Base-by-base conservation (phyloP, 106 monocot species). In the Allium cepa region DNA sequence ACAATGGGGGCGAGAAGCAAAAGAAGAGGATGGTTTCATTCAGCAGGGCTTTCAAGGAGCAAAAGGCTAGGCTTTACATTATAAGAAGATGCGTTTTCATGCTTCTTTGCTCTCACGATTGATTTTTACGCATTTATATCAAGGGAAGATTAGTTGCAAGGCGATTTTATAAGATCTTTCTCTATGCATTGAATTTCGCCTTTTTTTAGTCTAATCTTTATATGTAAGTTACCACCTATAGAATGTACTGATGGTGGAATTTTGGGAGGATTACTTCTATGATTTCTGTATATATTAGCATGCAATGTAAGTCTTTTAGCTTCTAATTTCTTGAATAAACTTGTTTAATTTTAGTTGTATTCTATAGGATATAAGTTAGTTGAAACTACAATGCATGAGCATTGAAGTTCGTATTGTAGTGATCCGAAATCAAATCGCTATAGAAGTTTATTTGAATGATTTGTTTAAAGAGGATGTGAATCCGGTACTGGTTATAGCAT, bases 41-140 rank as follows among this genome's bases (percentile, higher is more conserved):
- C 22, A 53, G 79, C 53, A 69, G 74, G 45, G 68, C 82, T 50
- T 64, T 88, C 13, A 63, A 76, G 55, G 72, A 88, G 80, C 83
- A 84, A 18, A 81, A 69, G 69, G 84, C 84, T 46, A 84, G 81
- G 81, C 79, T 88, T n/a, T 88, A 88, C 77, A 84, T 88, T 58
- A 84, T 88, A 62, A 60, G 81, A 7, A 61, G 80, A 4, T 88
- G 88, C 53, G 65, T 88, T 11, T 68, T 79, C 69, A 81, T 88
- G 84, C 84, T 88, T 9, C 76, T 88, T 57, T 81, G 84, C 72
- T 84, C 84, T 74, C 81, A 79, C 53, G 88, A 88, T 56, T 88
- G 71, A 82, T 45, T 7, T 45, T 7, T 46, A 0, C 7, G 14
- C 0, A 15, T 0, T 14, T 63, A 11, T 63, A 3, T 46, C 14